These are phyloP conservation scores for Fomitiporia mediterranea DNA, from an alignment of 1,284 basidiomycete species.

Conservation along the genomic window DNA sequence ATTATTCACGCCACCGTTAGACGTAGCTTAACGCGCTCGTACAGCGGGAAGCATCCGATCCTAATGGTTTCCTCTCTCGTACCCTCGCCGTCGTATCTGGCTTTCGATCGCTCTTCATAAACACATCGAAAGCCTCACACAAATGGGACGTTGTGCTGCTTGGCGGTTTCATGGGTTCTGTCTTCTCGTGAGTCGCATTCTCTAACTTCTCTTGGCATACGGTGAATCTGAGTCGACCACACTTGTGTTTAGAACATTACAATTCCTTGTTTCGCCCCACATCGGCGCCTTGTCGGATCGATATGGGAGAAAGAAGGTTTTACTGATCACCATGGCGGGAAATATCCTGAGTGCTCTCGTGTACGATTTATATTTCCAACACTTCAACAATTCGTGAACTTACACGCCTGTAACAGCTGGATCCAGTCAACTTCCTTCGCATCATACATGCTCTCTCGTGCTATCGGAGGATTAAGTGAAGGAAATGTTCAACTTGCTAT, in stretches of 20 bases:
- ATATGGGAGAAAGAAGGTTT: slow-evolving; percentile 78
- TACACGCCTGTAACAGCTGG: slow-evolving; percentile 53
- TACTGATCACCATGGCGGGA: slow-evolving; percentile 85
- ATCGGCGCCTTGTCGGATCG: slow-evolving; percentile 82
- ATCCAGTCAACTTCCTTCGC: slow-evolving; percentile 82
- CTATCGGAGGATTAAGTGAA: slow-evolving; percentile 87
- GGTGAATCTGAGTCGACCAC: background rate
- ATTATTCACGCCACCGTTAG: background rate
- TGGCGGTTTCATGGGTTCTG: slow-evolving; percentile 83
- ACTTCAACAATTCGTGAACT: background rate
- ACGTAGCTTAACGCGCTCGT: slow-evolving; percentile 5
- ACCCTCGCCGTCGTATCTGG: slow-evolving; percentile 62
- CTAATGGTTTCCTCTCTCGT: slow-evolving; percentile 63
- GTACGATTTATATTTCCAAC: slow-evolving; percentile 41
- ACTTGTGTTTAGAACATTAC: slow-evolving; percentile 56
- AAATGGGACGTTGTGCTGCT: slow-evolving; percentile 84
- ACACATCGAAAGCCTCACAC: slow-evolving; percentile 54
- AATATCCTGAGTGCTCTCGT: slow-evolving; percentile 82
- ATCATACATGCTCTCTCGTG: slow-evolving; percentile 81
- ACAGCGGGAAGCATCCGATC: slow-evolving; percentile 66
- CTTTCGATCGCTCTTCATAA: slow-evolving; percentile 59
- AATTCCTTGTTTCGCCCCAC: slow-evolving; percentile 81
- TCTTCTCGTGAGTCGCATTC: slow-evolving; percentile 68
- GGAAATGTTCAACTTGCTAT: slow-evolving; percentile 82
- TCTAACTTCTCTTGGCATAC: background rate